Conservation (phyloP, 371 early-diverging fungal species). For the Mucor piriformis region DNA sequence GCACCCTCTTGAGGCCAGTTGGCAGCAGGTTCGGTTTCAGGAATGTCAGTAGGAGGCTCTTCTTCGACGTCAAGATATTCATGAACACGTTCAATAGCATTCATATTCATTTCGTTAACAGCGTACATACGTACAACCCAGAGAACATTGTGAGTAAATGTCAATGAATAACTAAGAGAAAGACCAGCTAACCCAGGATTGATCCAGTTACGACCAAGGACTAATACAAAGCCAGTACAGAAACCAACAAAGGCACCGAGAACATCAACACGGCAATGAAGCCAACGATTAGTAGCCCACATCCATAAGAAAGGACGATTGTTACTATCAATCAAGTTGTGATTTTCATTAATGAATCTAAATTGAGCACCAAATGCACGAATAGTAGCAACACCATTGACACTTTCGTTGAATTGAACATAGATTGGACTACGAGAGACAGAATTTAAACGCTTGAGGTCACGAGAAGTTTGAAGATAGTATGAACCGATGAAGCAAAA, state of each 20-base stretch:
- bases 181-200: slow-evolving; percentile 81
- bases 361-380: slow-evolving; percentile 73
- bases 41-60: slow-evolving; percentile 62
- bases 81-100: slow-evolving; percentile 81
- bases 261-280: slow-evolving; percentile 78
- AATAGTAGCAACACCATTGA: slow-evolving; percentile 77
- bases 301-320: slow-evolving; percentile 83
- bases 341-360: slow-evolving; percentile 63
- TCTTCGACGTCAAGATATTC: slow-evolving; percentile 75
- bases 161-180: slow-evolving; percentile 71
- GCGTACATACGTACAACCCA: slow-evolving; percentile 85
- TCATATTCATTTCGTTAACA: slow-evolving; percentile 83
- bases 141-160: slow-evolving; percentile 69
- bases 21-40: slow-evolving; percentile 50
- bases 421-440: slow-evolving; percentile 81
- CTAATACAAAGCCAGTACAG: slow-evolving; percentile 63
- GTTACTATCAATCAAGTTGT: slow-evolving; percentile 63
- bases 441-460: slow-evolving; percentile 87
- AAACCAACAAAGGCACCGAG: slow-evolving; percentile 76
- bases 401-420: slow-evolving; percentile 74
- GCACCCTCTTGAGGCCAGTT: slow-evolving; percentile 78
- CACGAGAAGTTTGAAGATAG: slow-evolving; percentile 77
- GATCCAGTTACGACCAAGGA: slow-evolving; percentile 52
- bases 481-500: slow-evolving; percentile 56
- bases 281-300: slow-evolving; percentile 91